These are phyloP conservation scores for Rhodotorula sphaerocarpa DNA, from an alignment of 768 basidiomycete genomes.

Conservation along the genomic window DNA sequence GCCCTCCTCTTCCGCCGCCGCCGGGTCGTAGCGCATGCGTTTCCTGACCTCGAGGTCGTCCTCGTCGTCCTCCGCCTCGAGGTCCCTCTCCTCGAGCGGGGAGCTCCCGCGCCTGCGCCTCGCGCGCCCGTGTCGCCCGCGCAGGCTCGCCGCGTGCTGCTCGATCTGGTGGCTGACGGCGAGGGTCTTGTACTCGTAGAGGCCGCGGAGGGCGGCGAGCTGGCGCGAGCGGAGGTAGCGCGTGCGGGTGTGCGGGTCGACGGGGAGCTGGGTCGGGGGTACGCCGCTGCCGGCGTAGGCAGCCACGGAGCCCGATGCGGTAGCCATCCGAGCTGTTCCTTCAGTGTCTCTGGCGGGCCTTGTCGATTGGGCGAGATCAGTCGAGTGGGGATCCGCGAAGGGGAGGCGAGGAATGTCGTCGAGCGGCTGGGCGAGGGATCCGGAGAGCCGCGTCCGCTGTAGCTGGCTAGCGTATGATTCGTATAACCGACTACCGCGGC, in stretches of 20 bases:
- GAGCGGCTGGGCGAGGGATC: too few relatives aligned
- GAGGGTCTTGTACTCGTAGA: slow-evolving; percentile 25
- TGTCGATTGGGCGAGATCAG: too few relatives aligned
- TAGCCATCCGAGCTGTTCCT: not conserved
- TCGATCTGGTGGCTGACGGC: slow-evolving; percentile 17
- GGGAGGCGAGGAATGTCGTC: too few relatives aligned
- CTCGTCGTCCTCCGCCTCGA: slow-evolving; percentile 6
- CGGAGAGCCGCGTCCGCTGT: too few relatives aligned
- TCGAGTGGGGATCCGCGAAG: too few relatives aligned
- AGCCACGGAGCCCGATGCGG: not conserved
- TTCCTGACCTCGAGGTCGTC: slow-evolving; percentile 24
- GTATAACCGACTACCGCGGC: too few relatives aligned
- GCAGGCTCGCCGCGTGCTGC: slow-evolving; percentile 6
- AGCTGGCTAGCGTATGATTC: too few relatives aligned
- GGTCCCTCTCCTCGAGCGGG: slow-evolving; percentile 10
- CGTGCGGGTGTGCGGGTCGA: slow-evolving; percentile 10
- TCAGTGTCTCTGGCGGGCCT: too few relatives aligned
- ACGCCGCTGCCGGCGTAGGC: not conserved
- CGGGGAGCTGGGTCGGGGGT: slow-evolving; percentile 8
- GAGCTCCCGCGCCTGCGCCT: slow-evolving; percentile 16
- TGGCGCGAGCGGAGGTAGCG: slow-evolving; percentile 24
- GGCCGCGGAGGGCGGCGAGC: slow-evolving; percentile 22
- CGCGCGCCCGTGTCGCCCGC: slow-evolving; percentile 11
- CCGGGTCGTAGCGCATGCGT: slow-evolving; percentile 22
- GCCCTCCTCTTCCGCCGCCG: not conserved